Evolutionary conservation across 2,329 filamentous ascomycete species (phyloP).

Genomic region (Pseudogymnoascus sp.): DNA sequence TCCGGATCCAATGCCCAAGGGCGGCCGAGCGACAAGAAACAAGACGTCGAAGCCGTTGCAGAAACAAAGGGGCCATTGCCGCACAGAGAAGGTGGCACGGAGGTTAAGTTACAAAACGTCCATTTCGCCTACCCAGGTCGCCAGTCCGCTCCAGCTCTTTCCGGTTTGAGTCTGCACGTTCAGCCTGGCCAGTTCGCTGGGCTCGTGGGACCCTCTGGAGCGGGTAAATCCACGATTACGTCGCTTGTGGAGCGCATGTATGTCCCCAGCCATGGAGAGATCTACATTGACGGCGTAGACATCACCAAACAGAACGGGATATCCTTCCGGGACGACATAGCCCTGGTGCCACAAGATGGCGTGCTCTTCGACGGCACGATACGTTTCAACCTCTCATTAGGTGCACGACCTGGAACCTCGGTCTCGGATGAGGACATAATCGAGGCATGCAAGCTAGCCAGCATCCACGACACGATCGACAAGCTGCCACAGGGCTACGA

Average conservation of each 20-base stretch:
- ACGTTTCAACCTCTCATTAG: constrained; percentile 61
- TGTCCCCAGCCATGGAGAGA: constrained; percentile 52
- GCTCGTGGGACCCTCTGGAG: constrained; percentile 63
- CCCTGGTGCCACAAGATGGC: constrained; percentile 67
- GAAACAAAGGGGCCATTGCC: constrained; percentile 22
- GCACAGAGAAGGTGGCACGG: constrained; percentile 44
- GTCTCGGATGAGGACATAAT: constrained; percentile 59
- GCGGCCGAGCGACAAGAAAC: neutral
- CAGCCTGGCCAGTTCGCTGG: constrained; percentile 64
- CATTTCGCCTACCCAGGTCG: constrained; percentile 53
- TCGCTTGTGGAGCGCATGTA: constrained; percentile 64
- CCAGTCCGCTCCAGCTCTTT: constrained; percentile 46
- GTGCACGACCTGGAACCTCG: constrained; percentile 40
- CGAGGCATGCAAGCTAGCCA: constrained; percentile 76
- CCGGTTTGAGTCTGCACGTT: constrained; percentile 51
- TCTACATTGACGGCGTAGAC: constrained; percentile 55
- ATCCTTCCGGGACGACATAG: constrained; percentile 57
- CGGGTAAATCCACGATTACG: constrained; percentile 68
- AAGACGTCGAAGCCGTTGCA: constrained; percentile 21
- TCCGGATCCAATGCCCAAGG: constrained; percentile 3
- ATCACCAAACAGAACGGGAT: constrained; percentile 52
- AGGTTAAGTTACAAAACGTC: constrained; percentile 47
- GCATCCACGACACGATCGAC: constrained; percentile 83
- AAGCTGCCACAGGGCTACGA: constrained; percentile 78
- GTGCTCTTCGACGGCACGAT: constrained; percentile 61